Evolutionary conservation across 768 basidiomycete genomes (phyloP).

Genomic region (Cystoderma amianthinum): DNA sequence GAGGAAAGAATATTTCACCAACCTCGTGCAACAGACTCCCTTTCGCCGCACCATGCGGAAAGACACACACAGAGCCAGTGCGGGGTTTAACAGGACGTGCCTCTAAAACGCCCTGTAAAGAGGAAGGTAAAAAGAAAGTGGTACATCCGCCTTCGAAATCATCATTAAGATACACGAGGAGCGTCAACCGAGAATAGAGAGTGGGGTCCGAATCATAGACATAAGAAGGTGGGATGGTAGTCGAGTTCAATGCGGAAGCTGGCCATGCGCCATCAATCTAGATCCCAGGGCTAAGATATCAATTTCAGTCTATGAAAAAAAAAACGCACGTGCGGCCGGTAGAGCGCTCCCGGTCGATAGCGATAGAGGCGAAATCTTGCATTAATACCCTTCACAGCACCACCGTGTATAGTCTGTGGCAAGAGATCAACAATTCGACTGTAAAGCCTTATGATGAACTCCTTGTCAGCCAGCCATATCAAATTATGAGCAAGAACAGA

Average conservation of each 20-base stretch:
- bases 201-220: conserved; percentile 42
- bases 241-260: conserved; percentile 33
- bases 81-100: no score
- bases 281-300: neutral
- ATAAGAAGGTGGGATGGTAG: conserved; percentile 32
- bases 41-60: no score
- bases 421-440: conserved; percentile 31
- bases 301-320: neutral
- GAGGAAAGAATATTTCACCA: no score
- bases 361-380: no score
- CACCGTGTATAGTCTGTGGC: no score
- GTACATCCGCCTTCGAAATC: no score
- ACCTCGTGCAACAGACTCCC: no score
- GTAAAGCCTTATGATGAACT: conserved; percentile 33
- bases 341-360: no score
- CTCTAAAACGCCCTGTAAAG: no score
- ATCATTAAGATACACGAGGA: conserved; percentile 38
- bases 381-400: no score
- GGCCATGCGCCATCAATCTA: conserved; percentile 52
- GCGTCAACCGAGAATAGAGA: conserved; percentile 39
- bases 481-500: conserved; percentile 43
- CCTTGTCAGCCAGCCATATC: conserved; percentile 43
- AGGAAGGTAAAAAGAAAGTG: no score
- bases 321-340: conserved; percentile 37
- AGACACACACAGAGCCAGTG: no score